phyloP scores from a whole-genome alignment of 2,329 filamentous ascomycete species.

The Coleophoma cylindrospora region DNA sequence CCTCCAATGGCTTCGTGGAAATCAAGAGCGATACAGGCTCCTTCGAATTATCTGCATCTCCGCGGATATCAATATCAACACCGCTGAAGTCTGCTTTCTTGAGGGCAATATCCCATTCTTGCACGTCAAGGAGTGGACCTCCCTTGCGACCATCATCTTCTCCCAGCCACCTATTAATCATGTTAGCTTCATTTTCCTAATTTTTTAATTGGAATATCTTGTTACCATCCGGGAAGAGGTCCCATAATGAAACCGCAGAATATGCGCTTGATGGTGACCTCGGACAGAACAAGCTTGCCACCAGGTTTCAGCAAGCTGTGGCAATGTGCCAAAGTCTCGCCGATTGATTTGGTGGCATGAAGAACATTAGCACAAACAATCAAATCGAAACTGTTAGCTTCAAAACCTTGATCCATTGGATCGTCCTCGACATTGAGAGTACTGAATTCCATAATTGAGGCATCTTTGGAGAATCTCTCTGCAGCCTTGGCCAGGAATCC shows the following conservation, averaged over 20 bases:
- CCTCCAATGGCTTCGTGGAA: too few relatives aligned
- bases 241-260: not conserved
- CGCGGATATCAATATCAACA: not conserved
- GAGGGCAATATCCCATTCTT: slow-evolving; percentile 4
- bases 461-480: slow-evolving; percentile 1
- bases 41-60: too few relatives aligned
- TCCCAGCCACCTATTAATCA: not conserved
- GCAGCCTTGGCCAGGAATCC: slow-evolving; percentile 27
- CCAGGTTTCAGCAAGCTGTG: slow-evolving; percentile 20
- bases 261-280: slow-evolving; percentile 24
- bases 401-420: slow-evolving; percentile 25
- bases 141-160: not conserved
- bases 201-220: too few relatives aligned
- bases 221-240: too few relatives aligned
- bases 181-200: too few relatives aligned
- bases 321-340: slow-evolving; percentile 15
- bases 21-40: too few relatives aligned
- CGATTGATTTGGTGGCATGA: slow-evolving; percentile 23
- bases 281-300: slow-evolving; percentile 20
- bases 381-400: slow-evolving; percentile 27
- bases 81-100: not conserved
- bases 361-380: slow-evolving; percentile 32
- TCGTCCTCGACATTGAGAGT: slow-evolving; percentile 27
- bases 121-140: not conserved
- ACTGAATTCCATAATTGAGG: slow-evolving; percentile 23